Conservation (phyloP, 163 green algal species). For the Scenedesmus sp. region DNA sequence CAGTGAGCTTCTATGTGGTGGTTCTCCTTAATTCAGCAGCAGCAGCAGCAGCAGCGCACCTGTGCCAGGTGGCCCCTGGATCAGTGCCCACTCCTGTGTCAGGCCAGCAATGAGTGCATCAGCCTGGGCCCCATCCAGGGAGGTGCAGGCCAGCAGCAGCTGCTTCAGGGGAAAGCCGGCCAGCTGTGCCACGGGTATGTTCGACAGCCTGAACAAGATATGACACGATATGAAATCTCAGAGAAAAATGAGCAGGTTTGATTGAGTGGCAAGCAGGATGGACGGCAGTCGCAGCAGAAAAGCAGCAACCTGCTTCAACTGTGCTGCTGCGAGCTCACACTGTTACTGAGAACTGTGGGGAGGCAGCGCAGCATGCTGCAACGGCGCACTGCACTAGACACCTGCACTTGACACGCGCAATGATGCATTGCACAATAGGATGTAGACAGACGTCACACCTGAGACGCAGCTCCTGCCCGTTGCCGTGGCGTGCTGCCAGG, state of each 20-base stretch:
- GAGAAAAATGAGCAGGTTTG: too few species aligned
- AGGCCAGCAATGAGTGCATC: constrained; percentile 68
- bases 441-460: too few species aligned
- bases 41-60: constrained; percentile 38
- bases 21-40: neutral
- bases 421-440: neutral
- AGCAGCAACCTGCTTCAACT: too few species aligned
- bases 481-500: neutral
- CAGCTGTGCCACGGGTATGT: neutral
- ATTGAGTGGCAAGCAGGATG: too few species aligned
- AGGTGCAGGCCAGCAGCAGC: constrained; percentile 54
- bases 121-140: constrained; percentile 68
- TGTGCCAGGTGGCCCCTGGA: constrained; percentile 85
- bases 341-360: too few species aligned
- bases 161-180: constrained; percentile 39
- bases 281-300: too few species aligned
- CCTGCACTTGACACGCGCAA: neutral
- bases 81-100: constrained; percentile 71
- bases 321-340: too few species aligned
- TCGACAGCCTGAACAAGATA: neutral
- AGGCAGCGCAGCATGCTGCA: too few species aligned
- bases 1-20: neutral
- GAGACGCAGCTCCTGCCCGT: neutral
- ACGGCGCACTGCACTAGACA: too few species aligned
- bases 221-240: too few species aligned